Conservation (phyloP, 768 basidiomycete species). For the Favolaschia claudopus region DNA sequence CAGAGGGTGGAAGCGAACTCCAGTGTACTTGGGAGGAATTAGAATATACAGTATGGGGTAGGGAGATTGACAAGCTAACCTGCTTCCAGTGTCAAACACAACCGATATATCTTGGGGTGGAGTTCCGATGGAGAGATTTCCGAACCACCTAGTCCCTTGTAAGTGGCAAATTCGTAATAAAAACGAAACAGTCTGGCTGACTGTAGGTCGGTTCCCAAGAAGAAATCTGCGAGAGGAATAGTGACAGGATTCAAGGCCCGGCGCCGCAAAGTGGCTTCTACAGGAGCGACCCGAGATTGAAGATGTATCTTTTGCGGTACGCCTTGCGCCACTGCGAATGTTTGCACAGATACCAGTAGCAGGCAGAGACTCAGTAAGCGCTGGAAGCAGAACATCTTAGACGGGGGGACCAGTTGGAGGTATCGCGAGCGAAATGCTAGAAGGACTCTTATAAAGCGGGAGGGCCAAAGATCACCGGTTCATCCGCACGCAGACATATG, state of each 20-base stretch:
- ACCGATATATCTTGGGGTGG: constrained; percentile 58
- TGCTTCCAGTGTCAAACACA: constrained; percentile 66
- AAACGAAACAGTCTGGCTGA: constrained; percentile 32
- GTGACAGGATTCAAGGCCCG: constrained; percentile 47
- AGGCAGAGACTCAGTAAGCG: constrained; percentile 12
- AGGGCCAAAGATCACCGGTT: background rate
- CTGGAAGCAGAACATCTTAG: constrained; percentile 18
- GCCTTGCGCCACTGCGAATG: constrained; percentile 9
- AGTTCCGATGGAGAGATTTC: constrained; percentile 61
- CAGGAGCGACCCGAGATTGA: constrained; percentile 22
- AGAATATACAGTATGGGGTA: background rate
- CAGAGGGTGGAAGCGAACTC: constrained; percentile 47
- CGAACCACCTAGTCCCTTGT: constrained; percentile 60
- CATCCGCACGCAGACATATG: background rate
- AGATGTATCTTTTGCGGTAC: constrained; percentile 20
- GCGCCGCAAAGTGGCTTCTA: constrained; percentile 32
- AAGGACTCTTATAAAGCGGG: background rate
- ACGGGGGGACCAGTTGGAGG: background rate
- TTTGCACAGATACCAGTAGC: constrained; percentile 2
- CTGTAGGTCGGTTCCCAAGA: constrained; percentile 66
- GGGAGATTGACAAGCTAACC: too few species aligned
- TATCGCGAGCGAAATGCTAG: too few species aligned
- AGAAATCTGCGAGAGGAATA: constrained; percentile 60
- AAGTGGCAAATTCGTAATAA: background rate
- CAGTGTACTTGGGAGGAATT: background rate